Base-by-base conservation (phyloP, 257 asterid species). In the Solanum lignicaule region DNA sequence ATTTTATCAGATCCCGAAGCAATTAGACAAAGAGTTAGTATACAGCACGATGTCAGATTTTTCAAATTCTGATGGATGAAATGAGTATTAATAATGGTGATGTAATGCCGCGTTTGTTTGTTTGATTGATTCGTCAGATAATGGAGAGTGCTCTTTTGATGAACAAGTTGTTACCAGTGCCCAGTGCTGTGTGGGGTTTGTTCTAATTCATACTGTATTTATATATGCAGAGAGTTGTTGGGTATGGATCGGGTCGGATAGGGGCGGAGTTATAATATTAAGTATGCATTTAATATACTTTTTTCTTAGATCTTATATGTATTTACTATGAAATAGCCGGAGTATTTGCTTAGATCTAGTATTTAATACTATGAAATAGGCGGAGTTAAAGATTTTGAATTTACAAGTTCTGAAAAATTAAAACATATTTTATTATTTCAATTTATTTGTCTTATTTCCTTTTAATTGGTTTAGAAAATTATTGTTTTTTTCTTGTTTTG, bases 101-200 rank as follows among this genome's bases (percentile, higher is more conserved):
- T 65, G 88, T 60, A 90, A 89, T 84, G 71, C 92, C 94, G 95
- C 94, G 93, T 88, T 90, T 43, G 41, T 81, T 81, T 14, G 25
- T 79, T 88, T 36, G 41, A 7, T 74, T 48, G 75, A 86, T 83
- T 92, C 91, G 90, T 86, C 89, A 91, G 92, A 84, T 83, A 83
- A 74, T 74, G 83, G 83, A 35, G 20, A 74, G 13, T 88, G 27
- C 29, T 52, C n/a, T 36, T n/a, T 78, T 86, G 73, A 86, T 86
- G 83, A 86, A 39, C 86, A 85, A 83, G 69, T 81, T 46, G 69
- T 18, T 29, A 10, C 36, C 41, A 81, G 12, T 81, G 69, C n/a
- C 16, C 38, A 78, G 84, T 78, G 84, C 18, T 23, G 55, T 36
- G 65, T 20, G 86, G 86, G 33, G 75, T 35, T 43, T 27, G 29